Evolutionary conservation across 202 grass and related monocot species (phyloP), one percentile per base, ranked within the genome.

Genomic region (Setaria viridis): DNA sequence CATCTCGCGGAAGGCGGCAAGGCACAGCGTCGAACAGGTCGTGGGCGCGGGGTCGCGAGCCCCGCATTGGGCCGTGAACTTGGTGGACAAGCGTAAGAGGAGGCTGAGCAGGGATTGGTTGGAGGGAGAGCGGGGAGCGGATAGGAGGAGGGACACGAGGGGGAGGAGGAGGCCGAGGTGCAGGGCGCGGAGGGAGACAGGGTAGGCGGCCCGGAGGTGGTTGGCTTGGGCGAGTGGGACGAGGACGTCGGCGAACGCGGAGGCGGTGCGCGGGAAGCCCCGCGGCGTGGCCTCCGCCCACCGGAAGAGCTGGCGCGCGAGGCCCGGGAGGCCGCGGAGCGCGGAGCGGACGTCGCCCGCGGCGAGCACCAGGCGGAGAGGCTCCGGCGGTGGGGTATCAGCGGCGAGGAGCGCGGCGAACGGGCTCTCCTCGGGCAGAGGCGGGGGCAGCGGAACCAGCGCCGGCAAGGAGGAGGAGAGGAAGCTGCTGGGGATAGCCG

Each of bases 1-100:
- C 88, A 97, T 94, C 70, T 89, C 88, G 25, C 86, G 85, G 76
- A 94, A 97, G 74, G 92, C 88, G 9, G 90, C 85, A 2, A 97
- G 86, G 79, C 89, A 91, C 76, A 85, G 77, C 66, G 88, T 93
- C 84, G 87, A 93, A 86, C 84, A 72, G 59, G 56, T 84, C 50
- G 89, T 68, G 78, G 66, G 84, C 74, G 58, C 16, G 2, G 39
- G 9, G 42, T 11, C 35, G 13, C 9, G 74, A 62, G 17, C 43
- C 50, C 67, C 42, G 69, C 42, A 67, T 87, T 84, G 47, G 17
- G 84, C 11, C 50, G 75, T 67, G 48, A 71, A 89, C 82, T 88
- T 88, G 85, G 92, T 64, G 79, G 87, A 90, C 78, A 94, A 1
- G 78, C 81, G 88, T 14, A 94, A 63, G 62, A 94, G 82, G 21